Base-by-base conservation (phyloP, 202 grass and related monocot species). In the Setaria viridis region DNA sequence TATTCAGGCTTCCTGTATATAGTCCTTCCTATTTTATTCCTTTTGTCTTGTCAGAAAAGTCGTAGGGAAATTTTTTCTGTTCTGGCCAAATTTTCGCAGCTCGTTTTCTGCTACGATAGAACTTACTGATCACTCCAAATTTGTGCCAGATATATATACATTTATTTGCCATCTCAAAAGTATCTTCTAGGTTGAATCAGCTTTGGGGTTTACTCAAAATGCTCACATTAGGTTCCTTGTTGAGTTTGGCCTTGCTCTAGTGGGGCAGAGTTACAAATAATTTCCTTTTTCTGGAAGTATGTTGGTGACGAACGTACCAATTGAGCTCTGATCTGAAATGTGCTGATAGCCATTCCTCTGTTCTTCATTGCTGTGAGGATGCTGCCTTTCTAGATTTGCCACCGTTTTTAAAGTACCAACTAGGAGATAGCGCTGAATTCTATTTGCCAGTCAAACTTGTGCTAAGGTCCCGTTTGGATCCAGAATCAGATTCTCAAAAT, bases 1-100 rank as follows among this genome's bases (percentile, higher is more conserved):
- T 87, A 74, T 49, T 70, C 19, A 76, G 50, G 53, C 42, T 55
- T 54, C 34, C 72, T 82, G 72, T 82, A 82, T 82, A 82, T 73
- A 67, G 46, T 67, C 3, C 9, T 73, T 43, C 11, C 39, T 35
- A 47, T 70, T 72, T 47, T 56, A n/a, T 55, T 66, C 3, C 33
- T 32, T 76, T 56, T 57, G 49, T 39, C 25, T 30, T 46, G 67
- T 86, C 56, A 66, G 15, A 55, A 17, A 67, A 29, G 53, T 81
- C 29, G 6, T 3, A 12, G 48, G 35, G 43, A 41, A 45, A 15
- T 37, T 5, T 7, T 49, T 19, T 74, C 6, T 35, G 15, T 49
- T 79, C 16, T 47, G 37, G n/a, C 20, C 17, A 74, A 67, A 25
- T 47, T 45, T 29, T 8, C 7, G 1, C 41, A 46, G 7, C 25